Conservation (phyloP, 2,329 filamentous ascomycete species). For the Scedosporium aurantiacum region DNA sequence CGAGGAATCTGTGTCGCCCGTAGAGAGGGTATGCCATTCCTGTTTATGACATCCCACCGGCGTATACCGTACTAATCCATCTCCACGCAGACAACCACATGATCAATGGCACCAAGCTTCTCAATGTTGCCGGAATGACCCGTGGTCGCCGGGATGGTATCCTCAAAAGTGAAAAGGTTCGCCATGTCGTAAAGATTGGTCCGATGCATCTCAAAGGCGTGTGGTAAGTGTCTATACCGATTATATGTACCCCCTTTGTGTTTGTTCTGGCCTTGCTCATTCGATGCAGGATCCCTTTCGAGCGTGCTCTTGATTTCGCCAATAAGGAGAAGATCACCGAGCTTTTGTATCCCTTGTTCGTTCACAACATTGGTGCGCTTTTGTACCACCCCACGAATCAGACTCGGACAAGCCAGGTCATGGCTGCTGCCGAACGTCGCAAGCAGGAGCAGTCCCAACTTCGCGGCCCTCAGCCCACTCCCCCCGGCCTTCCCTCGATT, state of each 20-base stretch:
- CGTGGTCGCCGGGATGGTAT: constrained; percentile 91
- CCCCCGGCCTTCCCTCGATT: constrained; percentile 51
- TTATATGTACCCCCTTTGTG: not conserved
- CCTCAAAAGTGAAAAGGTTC: constrained; percentile 91
- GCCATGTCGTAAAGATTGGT: constrained; percentile 96
- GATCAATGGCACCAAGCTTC: constrained; percentile 95
- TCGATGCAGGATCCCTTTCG: constrained; percentile 77
- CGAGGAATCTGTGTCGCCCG: constrained; percentile 91
- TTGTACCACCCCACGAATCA: constrained; percentile 91
- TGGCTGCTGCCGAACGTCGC: constrained; percentile 72
- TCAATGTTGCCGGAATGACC: constrained; percentile 98
- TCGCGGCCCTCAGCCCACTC: constrained; percentile 45
- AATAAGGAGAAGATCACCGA: constrained; percentile 99
- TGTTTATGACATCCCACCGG: not conserved
- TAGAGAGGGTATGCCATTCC: constrained; percentile 57
- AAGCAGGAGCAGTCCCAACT: constrained; percentile 60
- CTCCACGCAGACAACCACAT: constrained; percentile 76
- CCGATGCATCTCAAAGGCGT: constrained; percentile 98
- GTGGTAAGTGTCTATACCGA: constrained; percentile 50
- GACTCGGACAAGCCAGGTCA: constrained; percentile 69
- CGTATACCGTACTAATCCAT: not conserved
- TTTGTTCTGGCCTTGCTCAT: not conserved
- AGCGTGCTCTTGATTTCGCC: constrained; percentile 93
- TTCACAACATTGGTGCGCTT: constrained; percentile 89
- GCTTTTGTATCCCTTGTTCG: constrained; percentile 86